Percentiles rank a stretch among this genome's conserved stretches.
Conservation (phyloP, 2,329 filamentous ascomycete genomes). For the Ophiostoma sp. region DNA sequence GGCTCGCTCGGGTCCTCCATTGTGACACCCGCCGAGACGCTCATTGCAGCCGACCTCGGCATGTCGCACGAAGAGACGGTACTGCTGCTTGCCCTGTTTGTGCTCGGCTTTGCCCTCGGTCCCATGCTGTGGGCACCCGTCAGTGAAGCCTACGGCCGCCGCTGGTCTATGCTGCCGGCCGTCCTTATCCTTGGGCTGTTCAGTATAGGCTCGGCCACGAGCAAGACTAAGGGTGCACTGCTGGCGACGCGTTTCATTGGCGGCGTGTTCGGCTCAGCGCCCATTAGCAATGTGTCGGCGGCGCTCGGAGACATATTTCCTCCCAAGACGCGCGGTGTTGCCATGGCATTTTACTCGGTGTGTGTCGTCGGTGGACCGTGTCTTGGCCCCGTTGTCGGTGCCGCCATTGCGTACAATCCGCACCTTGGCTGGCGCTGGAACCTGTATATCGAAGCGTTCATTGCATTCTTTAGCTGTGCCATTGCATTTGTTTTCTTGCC, state of each 20-base stretch:
- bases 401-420: slow-evolving; percentile 33
- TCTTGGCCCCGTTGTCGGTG: slow-evolving; percentile 40
- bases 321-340: slow-evolving; percentile 48
- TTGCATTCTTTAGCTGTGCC: slow-evolving; percentile 27
- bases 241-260: slow-evolving; percentile 63
- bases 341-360: slow-evolving; percentile 43
- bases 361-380: slow-evolving; percentile 39
- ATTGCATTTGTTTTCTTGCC: slow-evolving; percentile 31
- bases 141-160: slow-evolving; percentile 43
- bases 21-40: slow-evolving; percentile 42
- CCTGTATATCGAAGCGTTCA: slow-evolving; percentile 31
- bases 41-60: slow-evolving; percentile 40
- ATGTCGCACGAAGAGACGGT: slow-evolving; percentile 43
- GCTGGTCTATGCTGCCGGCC: slow-evolving; percentile 41
- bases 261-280: slow-evolving; percentile 57
- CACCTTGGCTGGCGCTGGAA: slow-evolving; percentile 32
- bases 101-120: slow-evolving; percentile 39
- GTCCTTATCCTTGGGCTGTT: slow-evolving; percentile 41
- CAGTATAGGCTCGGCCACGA: slow-evolving; percentile 41
- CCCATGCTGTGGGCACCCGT: slow-evolving; percentile 40
- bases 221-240: slow-evolving; percentile 49
- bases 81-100: slow-evolving; percentile 43
- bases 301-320: slow-evolving; percentile 60
- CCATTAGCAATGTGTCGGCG: slow-evolving; percentile 59
- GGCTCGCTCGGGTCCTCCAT: slow-evolving; percentile 48